Conservation (phyloP, 2,329 filamentous ascomycete genomes). For the Claviceps paspali region DNA sequence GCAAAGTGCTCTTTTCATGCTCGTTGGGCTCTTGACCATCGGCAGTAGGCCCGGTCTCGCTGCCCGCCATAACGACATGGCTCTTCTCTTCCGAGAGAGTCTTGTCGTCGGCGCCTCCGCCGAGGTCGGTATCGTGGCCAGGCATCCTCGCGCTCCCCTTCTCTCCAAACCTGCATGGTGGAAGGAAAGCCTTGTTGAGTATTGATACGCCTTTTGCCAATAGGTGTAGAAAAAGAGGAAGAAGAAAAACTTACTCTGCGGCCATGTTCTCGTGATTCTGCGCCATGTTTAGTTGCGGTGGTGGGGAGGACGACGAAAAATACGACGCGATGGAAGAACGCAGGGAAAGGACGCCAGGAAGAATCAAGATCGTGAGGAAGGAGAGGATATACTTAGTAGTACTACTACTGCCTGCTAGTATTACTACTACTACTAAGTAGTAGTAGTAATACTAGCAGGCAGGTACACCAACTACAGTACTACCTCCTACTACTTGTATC, state of each 20-base stretch:
- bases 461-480: too few relatives aligned
- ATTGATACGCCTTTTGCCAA: too few relatives aligned
- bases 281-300: constrained; percentile 14
- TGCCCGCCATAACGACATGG: constrained; percentile 8
- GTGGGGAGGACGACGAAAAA: not conserved
- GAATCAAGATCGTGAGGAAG: too few relatives aligned
- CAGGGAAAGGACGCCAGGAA: not conserved
- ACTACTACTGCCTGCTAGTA: too few relatives aligned
- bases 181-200: not conserved
- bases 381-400: too few relatives aligned
- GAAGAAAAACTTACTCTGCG: constrained; percentile 16
- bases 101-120: constrained; percentile 11
- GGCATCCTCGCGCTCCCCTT: too few relatives aligned
- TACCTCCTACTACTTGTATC: too few relatives aligned
- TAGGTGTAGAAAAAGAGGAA: not conserved
- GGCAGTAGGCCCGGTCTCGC: constrained; percentile 16
- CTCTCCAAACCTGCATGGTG: too few relatives aligned
- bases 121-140: constrained; percentile 11
- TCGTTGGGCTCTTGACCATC: constrained; percentile 38
- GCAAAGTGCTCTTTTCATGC: constrained; percentile 32
- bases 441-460: too few relatives aligned
- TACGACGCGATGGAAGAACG: not conserved
- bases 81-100: constrained; percentile 13
- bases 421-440: too few relatives aligned
- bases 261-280: constrained; percentile 19